Base-by-base conservation (phyloP, 192 early-diverging fungal genomes). In the Spinellus fusiger region DNA sequence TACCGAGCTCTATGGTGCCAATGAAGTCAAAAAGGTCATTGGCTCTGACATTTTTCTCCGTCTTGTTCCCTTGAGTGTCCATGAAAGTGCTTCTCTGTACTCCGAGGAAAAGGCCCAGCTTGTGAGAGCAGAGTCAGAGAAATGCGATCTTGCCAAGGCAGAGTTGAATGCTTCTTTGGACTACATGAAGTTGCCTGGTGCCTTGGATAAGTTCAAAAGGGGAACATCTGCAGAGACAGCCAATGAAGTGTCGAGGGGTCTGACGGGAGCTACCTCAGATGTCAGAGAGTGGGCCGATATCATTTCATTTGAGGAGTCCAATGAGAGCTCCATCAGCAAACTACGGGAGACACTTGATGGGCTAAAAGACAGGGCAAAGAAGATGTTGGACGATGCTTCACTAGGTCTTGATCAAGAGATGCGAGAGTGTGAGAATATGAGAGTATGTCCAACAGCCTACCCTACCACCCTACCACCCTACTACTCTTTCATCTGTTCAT, bases 71-170 rank as follows among this genome's bases (percentile, higher is more conserved):
- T 75, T 99, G 44, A 80, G 84, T n/a, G 92, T 99, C 0, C 94
- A 96, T 70, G 93, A 98, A 75, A 86, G 90, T 38, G 81, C 94
- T 13, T 92, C 89, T 23, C 55, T 97, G 59, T 99, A 99, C 62
- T 94, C 93, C 22, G 96, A 98, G 68, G 93, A 96, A 69, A 93
- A 96, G 75, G 94, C 93, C 18, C 93, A 94, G 75, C 62, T 99
- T 32, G 80, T 96, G 6, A 85, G 96, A 23, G 69, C 78, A 22
- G 90, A 94, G 51, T 82, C 85, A 22, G 93, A 87, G 59, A 75
- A 80, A 61, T 89, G 87, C 28, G 91, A 92, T 48, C 62, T 85
- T 5, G 89, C 93, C 5, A 89, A 97, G 68, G 84, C 77, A 25
- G 94, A 99, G 63, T 67, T 96, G 15, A 80, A 89, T 46, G 87